Conservation (phyloP, 2,329 filamentous ascomycete species). For the Cladosporium oxysporum region DNA sequence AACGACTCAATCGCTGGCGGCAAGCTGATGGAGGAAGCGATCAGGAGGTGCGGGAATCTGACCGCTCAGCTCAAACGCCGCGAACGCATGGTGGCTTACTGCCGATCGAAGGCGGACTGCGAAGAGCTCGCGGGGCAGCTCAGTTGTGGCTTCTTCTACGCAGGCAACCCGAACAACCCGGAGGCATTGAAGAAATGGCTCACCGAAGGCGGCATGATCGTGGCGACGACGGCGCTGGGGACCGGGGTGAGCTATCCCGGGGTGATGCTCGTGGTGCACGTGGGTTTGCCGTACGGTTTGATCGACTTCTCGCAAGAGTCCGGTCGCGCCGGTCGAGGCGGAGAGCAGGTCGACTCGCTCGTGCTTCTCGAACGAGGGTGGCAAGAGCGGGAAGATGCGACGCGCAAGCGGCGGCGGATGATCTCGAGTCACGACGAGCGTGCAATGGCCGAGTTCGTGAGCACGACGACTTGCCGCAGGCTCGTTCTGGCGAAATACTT, state of each 20-base stretch:
- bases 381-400: slow-evolving; percentile 4
- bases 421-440: too few species aligned
- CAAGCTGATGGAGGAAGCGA: too few species aligned
- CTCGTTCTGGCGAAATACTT: slow-evolving; percentile 7
- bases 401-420: not conserved
- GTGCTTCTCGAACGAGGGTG: slow-evolving; percentile 11
- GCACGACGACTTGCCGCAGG: slow-evolving; percentile 2
- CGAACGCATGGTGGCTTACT: slow-evolving; percentile 25
- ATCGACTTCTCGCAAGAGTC: slow-evolving; percentile 27
- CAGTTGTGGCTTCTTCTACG: slow-evolving; percentile 24
- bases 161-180: slow-evolving; percentile 12
- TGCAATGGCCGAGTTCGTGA: slow-evolving; percentile 9
- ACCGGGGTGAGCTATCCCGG: too few species aligned
- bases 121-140: slow-evolving; percentile 21
- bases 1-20: too few species aligned
- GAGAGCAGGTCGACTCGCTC: slow-evolving; percentile 22
- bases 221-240: slow-evolving; percentile 29
- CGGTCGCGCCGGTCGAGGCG: slow-evolving; percentile 20
- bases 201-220: slow-evolving; percentile 22
- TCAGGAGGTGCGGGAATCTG: too few species aligned
- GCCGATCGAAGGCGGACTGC: slow-evolving; percentile 22
- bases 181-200: slow-evolving; percentile 22
- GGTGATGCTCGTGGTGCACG: slow-evolving; percentile 22
- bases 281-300: slow-evolving; percentile 22
- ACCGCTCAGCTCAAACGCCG: too few species aligned